These are phyloP conservation scores for Xylaria multiplex DNA, from an alignment of 2,329 filamentous ascomycete species.

Conservation along the genomic window DNA sequence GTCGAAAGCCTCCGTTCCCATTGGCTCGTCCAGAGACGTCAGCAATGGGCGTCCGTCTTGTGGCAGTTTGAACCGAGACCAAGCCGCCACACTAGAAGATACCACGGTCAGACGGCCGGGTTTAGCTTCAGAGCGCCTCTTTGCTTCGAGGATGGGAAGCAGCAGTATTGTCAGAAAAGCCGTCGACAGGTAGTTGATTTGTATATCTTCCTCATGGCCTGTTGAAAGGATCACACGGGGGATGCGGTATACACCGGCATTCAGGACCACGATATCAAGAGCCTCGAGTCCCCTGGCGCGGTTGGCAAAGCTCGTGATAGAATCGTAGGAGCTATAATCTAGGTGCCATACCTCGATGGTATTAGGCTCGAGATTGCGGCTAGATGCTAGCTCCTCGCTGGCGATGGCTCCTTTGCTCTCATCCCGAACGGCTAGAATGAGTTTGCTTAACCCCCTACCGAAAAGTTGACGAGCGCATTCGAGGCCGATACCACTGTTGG, in stretches of 20 bases:
- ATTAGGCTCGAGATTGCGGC: slow-evolving; percentile 37
- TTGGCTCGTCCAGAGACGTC: slow-evolving; percentile 14
- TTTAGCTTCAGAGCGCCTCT: slow-evolving; percentile 3
- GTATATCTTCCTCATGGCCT: slow-evolving; percentile 56
- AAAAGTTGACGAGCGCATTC: slow-evolving; percentile 52
- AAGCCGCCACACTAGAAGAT: slow-evolving; percentile 40
- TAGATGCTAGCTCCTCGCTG: slow-evolving; percentile 37
- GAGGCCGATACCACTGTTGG: slow-evolving; percentile 53
- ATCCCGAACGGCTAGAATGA: slow-evolving; percentile 53
- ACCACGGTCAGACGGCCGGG: slow-evolving; percentile 44
- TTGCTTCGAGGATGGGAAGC: slow-evolving; percentile 58
- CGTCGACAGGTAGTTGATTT: slow-evolving; percentile 64
- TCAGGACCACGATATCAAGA: slow-evolving; percentile 55
- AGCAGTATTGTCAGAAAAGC: slow-evolving; percentile 59
- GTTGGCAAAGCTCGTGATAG: slow-evolving; percentile 52
- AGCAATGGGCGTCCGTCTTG: slow-evolving; percentile 21
- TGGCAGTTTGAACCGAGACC: slow-evolving; percentile 20
- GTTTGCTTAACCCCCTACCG: slow-evolving; percentile 45
- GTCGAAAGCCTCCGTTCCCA: slow-evolving; percentile 8
- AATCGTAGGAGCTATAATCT: slow-evolving; percentile 52
- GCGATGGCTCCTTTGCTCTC: slow-evolving; percentile 40
- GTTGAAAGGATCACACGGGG: slow-evolving; percentile 12
- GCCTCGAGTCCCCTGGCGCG: slow-evolving; percentile 48
- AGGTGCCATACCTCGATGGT: slow-evolving; percentile 52
- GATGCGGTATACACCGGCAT: slow-evolving; percentile 46